A percentile compares a stretch with the other conserved stretches of the same genome.
Evolutionary conservation across 768 basidiomycete species (phyloP).

Genomic region (Podaxis sp.): DNA sequence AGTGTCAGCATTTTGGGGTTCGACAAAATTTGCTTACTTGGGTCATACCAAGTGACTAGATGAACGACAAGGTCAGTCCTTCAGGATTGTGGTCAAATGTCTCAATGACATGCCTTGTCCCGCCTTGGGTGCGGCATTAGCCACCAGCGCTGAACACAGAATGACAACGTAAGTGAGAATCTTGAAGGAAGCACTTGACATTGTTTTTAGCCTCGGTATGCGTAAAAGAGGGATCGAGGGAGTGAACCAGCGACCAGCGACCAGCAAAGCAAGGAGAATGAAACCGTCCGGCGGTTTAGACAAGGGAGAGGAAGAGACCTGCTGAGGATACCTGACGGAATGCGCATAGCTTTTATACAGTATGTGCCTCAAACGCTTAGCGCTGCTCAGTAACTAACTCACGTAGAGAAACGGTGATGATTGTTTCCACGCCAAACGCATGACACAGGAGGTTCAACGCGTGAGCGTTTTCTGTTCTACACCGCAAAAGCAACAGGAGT

Average conservation of each 20-base stretch:
- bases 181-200: not conserved
- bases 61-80: not conserved
- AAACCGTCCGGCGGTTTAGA: constrained; percentile 7
- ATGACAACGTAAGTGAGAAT: not conserved
- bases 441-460: no score
- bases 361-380: not conserved
- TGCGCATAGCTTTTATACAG: not conserved
- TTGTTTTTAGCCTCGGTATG: not conserved
- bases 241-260: constrained; percentile 6
- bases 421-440: not conserved
- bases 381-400: not conserved
- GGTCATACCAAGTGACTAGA: constrained; percentile 4
- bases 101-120: not conserved
- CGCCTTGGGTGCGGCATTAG: not conserved
- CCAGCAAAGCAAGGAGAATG: not conserved
- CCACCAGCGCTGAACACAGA: not conserved
- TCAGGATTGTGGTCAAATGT: not conserved
- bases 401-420: not conserved
- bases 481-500: no score
- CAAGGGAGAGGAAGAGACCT: not conserved
- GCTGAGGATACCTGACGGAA: not conserved
- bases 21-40: not conserved
- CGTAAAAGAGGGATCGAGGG: not conserved
- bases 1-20: not conserved
- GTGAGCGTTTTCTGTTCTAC: no score